A percentile compares a stretch with the other conserved stretches of the same genome.
These are phyloP conservation scores for Porogramme epimiltina DNA, from an alignment of 1,284 basidiomycete genomes.

Conservation along the genomic window DNA sequence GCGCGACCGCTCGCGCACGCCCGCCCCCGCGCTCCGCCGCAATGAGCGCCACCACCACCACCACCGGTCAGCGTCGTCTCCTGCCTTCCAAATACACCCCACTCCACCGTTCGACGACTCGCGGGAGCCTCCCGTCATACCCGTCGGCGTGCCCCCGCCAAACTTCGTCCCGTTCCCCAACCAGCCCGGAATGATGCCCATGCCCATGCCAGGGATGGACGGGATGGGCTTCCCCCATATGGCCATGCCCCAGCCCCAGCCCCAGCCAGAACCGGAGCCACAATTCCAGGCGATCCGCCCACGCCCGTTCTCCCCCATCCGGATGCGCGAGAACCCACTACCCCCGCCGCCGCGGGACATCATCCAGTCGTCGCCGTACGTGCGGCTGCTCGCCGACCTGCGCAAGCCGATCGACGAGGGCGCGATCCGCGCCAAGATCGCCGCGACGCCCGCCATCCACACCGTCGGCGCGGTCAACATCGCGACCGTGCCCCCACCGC, in stretches of 20 bases:
- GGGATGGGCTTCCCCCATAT: background rate
- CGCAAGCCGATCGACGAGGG: conserved; percentile 19
- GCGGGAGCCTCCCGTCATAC: conserved; percentile 9
- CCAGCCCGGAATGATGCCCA: background rate
- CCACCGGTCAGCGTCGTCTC: conserved; percentile 15
- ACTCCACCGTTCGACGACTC: conserved; percentile 4
- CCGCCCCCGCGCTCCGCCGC: conserved; percentile 11
- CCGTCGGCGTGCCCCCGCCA: background rate
- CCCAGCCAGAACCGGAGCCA: conserved; percentile 3
- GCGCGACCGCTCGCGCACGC: conserved; percentile 8
- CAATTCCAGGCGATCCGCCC: conserved; percentile 1
- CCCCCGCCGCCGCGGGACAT: conserved; percentile 24
- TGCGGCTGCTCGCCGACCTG: conserved; percentile 18
- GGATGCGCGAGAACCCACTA: conserved; percentile 20
- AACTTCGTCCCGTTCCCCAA: background rate
- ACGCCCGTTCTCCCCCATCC: conserved; percentile 14
- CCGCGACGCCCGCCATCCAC: conserved; percentile 11
- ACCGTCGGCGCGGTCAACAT: conserved; percentile 14
- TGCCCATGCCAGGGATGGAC: background rate
- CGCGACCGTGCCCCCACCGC: background rate
- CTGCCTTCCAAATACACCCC: background rate
- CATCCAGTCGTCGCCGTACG: conserved; percentile 21
- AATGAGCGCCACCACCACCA: background rate
- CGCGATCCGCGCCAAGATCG: conserved; percentile 17
- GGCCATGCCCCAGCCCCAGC: background rate